Conservation (phyloP, 306 rosid genomes). For the Malus asiatica region DNA sequence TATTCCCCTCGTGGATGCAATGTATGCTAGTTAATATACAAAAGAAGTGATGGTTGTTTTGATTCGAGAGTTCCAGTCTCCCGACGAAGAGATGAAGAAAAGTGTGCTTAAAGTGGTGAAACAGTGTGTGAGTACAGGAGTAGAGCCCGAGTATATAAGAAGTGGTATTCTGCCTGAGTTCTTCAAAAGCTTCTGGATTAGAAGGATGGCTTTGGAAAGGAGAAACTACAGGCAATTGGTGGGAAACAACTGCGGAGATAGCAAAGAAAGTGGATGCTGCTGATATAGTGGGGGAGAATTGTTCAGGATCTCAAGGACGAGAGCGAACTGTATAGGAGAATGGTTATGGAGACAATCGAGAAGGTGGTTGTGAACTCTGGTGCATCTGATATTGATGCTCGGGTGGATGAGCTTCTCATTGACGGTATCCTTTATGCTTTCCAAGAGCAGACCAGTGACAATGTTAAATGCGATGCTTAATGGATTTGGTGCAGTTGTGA, state of each 20-base stretch:
- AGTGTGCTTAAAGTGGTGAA: slow-evolving; percentile 92
- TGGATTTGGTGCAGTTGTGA: slow-evolving; percentile 91
- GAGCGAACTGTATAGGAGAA: slow-evolving; percentile 91
- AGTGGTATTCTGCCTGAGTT: slow-evolving; percentile 75
- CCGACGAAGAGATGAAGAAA: slow-evolving; percentile 97
- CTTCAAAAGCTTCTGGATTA: slow-evolving; percentile 85
- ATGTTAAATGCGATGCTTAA: slow-evolving; percentile 93
- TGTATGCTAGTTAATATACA: slow-evolving; percentile 86
- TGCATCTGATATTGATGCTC: slow-evolving; percentile 77
- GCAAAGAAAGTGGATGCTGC: slow-evolving; percentile 94
- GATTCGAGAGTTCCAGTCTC: slow-evolving; percentile 90
- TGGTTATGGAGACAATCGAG: slow-evolving; percentile 98
- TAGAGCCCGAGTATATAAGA: slow-evolving; percentile 75
- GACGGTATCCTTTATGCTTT: slow-evolving; percentile 93
- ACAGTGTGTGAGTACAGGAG: slow-evolving; percentile 94
- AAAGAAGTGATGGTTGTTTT: slow-evolving; percentile 88
- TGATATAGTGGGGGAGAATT: slow-evolving; percentile 86
- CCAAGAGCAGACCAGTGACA: slow-evolving; percentile 99
- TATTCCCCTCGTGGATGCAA: slow-evolving; percentile 86
- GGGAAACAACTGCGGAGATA: slow-evolving; percentile 91
- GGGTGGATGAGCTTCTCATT: slow-evolving; percentile 87
- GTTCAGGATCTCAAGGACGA: slow-evolving; percentile 97
- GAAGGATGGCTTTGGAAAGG: slow-evolving; percentile 95
- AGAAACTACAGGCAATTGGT: slow-evolving; percentile 88
- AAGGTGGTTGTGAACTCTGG: slow-evolving; percentile 93